A percentile compares a stretch with the other conserved stretches of the same genome.
phyloP scores from a whole-genome alignment of 1,284 basidiomycete genomes.

The Ganoderma multipileum region DNA sequence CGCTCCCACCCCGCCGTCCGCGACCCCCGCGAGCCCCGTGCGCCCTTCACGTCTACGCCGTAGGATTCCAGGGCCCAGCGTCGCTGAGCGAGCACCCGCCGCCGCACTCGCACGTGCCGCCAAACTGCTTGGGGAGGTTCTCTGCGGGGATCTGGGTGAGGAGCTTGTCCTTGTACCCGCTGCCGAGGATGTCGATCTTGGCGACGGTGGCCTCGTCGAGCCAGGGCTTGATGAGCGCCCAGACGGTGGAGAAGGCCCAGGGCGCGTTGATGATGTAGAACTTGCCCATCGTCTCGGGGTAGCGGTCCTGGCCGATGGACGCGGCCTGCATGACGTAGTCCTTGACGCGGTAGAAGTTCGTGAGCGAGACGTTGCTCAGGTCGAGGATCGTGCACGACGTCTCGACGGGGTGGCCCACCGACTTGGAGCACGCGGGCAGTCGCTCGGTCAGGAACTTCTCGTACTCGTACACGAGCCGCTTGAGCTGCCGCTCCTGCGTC shows the following conservation, averaged over 20 bases:
- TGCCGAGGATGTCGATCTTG: slow-evolving; percentile 89
- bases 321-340: slow-evolving; percentile 88
- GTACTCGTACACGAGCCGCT: slow-evolving; percentile 93
- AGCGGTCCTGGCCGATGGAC: slow-evolving; percentile 89
- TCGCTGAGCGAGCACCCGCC: slow-evolving; percentile 91
- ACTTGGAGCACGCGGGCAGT: slow-evolving; percentile 82
- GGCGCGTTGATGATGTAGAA: slow-evolving; percentile 98
- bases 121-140: slow-evolving; percentile 87
- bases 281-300: slow-evolving; percentile 95
- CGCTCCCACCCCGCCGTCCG: background rate
- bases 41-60: slow-evolving; percentile 7
- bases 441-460: slow-evolving; percentile 86
- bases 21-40: background rate
- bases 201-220: slow-evolving; percentile 93
- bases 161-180: slow-evolving; percentile 71
- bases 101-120: slow-evolving; percentile 81
- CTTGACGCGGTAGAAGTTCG: slow-evolving; percentile 92
- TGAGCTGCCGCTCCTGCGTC: slow-evolving; percentile 87
- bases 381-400: slow-evolving; percentile 99
- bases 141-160: slow-evolving; percentile 83
- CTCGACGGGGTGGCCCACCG: slow-evolving; percentile 87
- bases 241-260: slow-evolving; percentile 91
- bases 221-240: slow-evolving; percentile 92
- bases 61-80: slow-evolving; percentile 90
- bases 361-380: slow-evolving; percentile 82